These are phyloP conservation scores for Entophlyctis helioformis DNA, from an alignment of 192 early-diverging fungal genomes.

Conservation along the genomic window DNA sequence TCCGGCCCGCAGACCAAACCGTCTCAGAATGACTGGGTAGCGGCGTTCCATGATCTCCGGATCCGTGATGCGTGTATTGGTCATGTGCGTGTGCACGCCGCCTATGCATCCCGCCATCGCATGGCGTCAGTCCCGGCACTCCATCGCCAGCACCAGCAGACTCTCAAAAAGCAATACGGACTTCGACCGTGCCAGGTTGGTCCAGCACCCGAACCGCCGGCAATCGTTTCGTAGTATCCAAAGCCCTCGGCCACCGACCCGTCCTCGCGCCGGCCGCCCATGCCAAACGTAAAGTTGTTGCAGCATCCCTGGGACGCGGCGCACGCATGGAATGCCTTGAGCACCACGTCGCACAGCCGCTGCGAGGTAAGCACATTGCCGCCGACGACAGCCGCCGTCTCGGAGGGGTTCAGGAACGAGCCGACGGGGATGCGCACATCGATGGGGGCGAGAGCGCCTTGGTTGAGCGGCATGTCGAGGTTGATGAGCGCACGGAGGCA, in stretches of 20 bases:
- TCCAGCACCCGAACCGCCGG: constrained; percentile 70
- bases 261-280: constrained; percentile 48
- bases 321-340: constrained; percentile 80
- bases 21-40: constrained; percentile 78
- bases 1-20: constrained; percentile 57
- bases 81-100: constrained; percentile 73
- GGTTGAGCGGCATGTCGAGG: constrained; percentile 88
- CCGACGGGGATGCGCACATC: constrained; percentile 63
- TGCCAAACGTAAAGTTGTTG: constrained; percentile 97
- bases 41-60: constrained; percentile 88
- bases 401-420: constrained; percentile 69
- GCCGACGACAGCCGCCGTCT: constrained; percentile 85
- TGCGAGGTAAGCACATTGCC: constrained; percentile 95
- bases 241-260: constrained; percentile 55
- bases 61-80: constrained; percentile 96
- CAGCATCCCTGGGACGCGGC: constrained; percentile 86
- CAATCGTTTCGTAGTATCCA: constrained; percentile 97
- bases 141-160: not conserved
- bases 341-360: constrained; percentile 80
- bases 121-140: no score
- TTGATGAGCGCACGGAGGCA: constrained; percentile 85
- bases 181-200: constrained; percentile 79
- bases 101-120: no score
- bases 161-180: not conserved
- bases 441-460: constrained; percentile 85